Evolutionary conservation across 441 rosid genomes (phyloP).

Genomic region (Metrosideros polymorpha): DNA sequence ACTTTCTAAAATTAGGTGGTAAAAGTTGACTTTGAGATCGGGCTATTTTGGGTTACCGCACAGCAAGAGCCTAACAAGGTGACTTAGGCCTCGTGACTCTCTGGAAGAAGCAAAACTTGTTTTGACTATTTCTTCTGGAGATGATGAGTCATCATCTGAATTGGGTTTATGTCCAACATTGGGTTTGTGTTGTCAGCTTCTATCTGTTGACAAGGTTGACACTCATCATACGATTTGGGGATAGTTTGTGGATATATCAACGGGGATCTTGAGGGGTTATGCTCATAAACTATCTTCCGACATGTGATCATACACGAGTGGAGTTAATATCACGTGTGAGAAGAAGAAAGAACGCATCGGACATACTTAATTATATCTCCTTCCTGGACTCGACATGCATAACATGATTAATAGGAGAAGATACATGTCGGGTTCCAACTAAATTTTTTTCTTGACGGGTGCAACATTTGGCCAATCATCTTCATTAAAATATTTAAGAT

Average conservation of each 20-base stretch:
- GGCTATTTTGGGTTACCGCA: background rate
- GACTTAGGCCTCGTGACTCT: background rate
- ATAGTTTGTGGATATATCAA: background rate
- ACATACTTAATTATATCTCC: background rate
- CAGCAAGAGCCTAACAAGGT: background rate
- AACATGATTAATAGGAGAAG: background rate
- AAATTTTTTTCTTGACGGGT: background rate
- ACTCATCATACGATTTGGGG: background rate
- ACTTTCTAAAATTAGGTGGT: background rate
- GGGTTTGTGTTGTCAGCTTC: background rate
- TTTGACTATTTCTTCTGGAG: background rate
- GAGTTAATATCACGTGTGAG: accelerated
- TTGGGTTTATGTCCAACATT: background rate
- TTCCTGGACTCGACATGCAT: background rate
- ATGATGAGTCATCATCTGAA: background rate
- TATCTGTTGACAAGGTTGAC: background rate
- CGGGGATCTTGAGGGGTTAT: background rate
- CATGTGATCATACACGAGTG: accelerated
- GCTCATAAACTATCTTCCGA: background rate
- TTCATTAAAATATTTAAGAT: background rate
- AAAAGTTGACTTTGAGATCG: background rate
- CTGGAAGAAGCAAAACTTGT: background rate
- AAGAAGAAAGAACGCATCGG: background rate
- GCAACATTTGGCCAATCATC: background rate
- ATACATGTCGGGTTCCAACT: background rate